phyloP scores from a whole-genome alignment of 2,329 filamentous ascomycete species.

The Albifimbria verrucaria region DNA sequence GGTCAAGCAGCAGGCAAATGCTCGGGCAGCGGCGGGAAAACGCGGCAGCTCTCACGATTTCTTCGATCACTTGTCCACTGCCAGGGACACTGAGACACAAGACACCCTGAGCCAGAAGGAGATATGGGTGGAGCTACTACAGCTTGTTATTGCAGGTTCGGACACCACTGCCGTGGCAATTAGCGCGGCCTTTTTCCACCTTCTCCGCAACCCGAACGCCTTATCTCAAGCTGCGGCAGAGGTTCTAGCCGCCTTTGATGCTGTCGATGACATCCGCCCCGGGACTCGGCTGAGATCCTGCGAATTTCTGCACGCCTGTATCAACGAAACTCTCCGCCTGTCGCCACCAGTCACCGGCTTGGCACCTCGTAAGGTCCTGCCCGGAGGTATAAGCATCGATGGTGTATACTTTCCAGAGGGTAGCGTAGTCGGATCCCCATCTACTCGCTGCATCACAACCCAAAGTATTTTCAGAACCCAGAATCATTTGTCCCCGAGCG shows the following conservation, averaged over 20 bases:
- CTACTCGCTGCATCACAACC: neutral
- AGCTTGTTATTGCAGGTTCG: slow-evolving; percentile 1
- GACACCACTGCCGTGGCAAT: neutral
- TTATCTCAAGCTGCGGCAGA: neutral
- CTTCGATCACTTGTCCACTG: neutral
- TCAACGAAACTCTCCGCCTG: neutral
- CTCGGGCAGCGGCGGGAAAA: too few relatives aligned
- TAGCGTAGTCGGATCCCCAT: neutral
- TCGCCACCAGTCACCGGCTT: neutral
- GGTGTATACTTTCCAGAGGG: neutral
- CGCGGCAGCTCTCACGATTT: too few relatives aligned
- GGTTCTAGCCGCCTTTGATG: too few relatives aligned
- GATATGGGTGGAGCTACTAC: neutral
- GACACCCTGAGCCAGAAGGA: neutral
- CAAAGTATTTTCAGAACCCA: neutral
- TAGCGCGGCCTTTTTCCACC: neutral
- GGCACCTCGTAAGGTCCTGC: neutral
- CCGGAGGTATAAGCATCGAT: neutral
- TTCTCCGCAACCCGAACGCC: neutral
- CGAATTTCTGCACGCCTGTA: neutral
- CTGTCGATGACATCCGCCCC: neutral
- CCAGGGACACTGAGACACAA: neutral
- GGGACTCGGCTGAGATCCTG: neutral
- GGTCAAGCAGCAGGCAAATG: too few relatives aligned
- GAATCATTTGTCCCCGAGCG: neutral